Evolutionary conservation across 1,139 yeast genomes (phyloP).

Genomic region (Meyerozyma sp.): DNA sequence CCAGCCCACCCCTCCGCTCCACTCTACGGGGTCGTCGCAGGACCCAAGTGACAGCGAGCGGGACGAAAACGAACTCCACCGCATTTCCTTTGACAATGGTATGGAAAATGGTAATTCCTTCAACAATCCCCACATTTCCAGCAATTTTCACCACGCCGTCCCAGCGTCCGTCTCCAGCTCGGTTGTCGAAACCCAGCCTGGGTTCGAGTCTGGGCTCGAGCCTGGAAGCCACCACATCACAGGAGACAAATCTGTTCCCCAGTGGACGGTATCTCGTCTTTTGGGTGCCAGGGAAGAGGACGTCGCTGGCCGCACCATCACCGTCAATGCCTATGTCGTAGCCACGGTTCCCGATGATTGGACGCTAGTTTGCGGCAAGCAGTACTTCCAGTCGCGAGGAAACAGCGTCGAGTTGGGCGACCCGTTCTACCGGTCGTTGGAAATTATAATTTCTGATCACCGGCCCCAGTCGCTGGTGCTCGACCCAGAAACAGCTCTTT

Average conservation of each 20-base stretch:
- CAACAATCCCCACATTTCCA: neutral
- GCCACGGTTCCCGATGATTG: conserved; percentile 21
- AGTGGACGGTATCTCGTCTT: neutral
- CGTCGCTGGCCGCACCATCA: conserved; percentile 13
- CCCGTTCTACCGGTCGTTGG: conserved; percentile 19
- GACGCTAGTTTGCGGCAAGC: conserved; percentile 21
- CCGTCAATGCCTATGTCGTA: conserved; percentile 13
- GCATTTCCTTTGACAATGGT: neutral
- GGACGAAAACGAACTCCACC: neutral
- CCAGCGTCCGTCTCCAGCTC: neutral
- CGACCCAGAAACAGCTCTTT: conserved; percentile 13
- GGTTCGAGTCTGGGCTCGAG: neutral
- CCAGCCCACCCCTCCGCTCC: neutral
- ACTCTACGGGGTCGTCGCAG: neutral
- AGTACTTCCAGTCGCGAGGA: conserved; percentile 10
- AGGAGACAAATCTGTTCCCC: neutral
- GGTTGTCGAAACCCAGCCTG: neutral
- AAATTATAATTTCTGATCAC: conserved; percentile 16
- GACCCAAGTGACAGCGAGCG: neutral
- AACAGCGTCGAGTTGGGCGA: conserved; percentile 12
- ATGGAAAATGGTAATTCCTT: no score
- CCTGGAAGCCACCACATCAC: no score
- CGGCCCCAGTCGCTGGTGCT: conserved; percentile 5
- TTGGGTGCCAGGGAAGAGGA: conserved; percentile 2
- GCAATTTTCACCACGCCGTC: neutral